Percentiles rank a stretch among this genome's conserved stretches.
Conservation (phyloP, 1,139 yeast species). For the Yamadazyma kanchanaburiensis region DNA sequence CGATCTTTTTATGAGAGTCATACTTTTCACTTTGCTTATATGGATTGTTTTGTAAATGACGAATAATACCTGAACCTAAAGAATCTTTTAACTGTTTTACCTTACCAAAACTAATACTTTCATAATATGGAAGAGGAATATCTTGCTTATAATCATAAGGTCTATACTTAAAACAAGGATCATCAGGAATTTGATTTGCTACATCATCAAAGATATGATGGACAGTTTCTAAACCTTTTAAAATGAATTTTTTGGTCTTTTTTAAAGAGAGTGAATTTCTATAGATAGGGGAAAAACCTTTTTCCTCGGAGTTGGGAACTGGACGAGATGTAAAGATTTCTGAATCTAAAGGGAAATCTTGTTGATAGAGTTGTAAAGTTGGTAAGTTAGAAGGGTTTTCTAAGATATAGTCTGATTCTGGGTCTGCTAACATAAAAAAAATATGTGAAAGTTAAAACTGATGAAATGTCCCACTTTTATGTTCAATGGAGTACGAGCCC, state of each 20-base stretch:
- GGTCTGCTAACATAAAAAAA: slow-evolving; percentile 13
- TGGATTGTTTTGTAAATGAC: slow-evolving; percentile 26
- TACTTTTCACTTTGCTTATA: slow-evolving; percentile 18
- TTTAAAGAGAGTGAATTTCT: slow-evolving; percentile 24
- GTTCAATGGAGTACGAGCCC: too few relatives aligned
- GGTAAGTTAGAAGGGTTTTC: slow-evolving; percentile 17
- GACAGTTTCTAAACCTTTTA: slow-evolving; percentile 26
- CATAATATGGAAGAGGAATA: slow-evolving; percentile 18
- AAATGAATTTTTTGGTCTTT: slow-evolving; percentile 18
- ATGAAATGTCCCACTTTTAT: too few relatives aligned
- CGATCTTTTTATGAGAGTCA: slow-evolving; percentile 26
- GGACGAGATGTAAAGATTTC: slow-evolving; percentile 17
- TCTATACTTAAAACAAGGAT: slow-evolving; percentile 29
- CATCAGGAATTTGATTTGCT: slow-evolving; percentile 15
- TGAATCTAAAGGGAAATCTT: slow-evolving; percentile 23
- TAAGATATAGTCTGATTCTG: slow-evolving; percentile 15
- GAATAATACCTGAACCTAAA: slow-evolving; percentile 32
- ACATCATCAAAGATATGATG: slow-evolving; percentile 22
- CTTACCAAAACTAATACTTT: slow-evolving; percentile 18
- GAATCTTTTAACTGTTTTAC: slow-evolving; percentile 19
- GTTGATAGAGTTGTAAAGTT: slow-evolving; percentile 14
- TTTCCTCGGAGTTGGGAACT: slow-evolving; percentile 26
- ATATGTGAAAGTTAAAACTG: too few relatives aligned
- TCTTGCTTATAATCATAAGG: slow-evolving; percentile 28
- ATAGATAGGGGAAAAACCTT: slow-evolving; percentile 31